Percentiles rank a stretch among this genome's conserved stretches.
Conservation (phyloP, 2,329 filamentous ascomycete genomes). For the Cladosporium sp. region DNA sequence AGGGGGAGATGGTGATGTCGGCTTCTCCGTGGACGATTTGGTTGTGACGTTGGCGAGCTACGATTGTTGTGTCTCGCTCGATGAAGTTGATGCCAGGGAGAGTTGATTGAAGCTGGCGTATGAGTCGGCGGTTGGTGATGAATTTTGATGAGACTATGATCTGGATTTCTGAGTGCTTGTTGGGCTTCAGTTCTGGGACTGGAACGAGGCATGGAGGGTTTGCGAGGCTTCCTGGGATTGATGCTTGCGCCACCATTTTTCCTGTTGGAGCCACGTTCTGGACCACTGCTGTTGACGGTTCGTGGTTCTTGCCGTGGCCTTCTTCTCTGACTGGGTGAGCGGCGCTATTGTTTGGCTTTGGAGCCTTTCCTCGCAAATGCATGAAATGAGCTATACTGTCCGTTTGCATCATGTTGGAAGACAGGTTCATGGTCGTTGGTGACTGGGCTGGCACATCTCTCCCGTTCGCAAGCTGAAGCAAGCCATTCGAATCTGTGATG, state of each 20-base stretch:
- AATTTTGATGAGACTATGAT: conserved; percentile 52
- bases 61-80: conserved; percentile 48
- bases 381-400: conserved; percentile 14
- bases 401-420: conserved; percentile 11
- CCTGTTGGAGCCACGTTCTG: conserved; percentile 12
- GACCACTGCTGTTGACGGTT: neutral
- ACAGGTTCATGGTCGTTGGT: neutral
- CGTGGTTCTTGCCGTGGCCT: too few species aligned
- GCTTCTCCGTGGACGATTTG: conserved; percentile 47
- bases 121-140: conserved; percentile 41
- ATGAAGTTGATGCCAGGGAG: conserved; percentile 51
- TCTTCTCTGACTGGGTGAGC: too few species aligned
- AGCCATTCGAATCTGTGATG: conserved; percentile 16
- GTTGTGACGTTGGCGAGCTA: neutral
- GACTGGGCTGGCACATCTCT: too few species aligned
- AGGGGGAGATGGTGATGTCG: conserved; percentile 68
- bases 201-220: neutral
- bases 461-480: too few species aligned
- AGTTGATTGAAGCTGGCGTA: conserved; percentile 47
- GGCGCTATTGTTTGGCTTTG: neutral
- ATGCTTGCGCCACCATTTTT: conserved; percentile 13
- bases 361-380: conserved; percentile 13
- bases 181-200: conserved; percentile 11
- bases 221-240: neutral
- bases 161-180: conserved; percentile 26